Conservation (phyloP, 306 rosid genomes). For the Vigna unguiculata region DNA sequence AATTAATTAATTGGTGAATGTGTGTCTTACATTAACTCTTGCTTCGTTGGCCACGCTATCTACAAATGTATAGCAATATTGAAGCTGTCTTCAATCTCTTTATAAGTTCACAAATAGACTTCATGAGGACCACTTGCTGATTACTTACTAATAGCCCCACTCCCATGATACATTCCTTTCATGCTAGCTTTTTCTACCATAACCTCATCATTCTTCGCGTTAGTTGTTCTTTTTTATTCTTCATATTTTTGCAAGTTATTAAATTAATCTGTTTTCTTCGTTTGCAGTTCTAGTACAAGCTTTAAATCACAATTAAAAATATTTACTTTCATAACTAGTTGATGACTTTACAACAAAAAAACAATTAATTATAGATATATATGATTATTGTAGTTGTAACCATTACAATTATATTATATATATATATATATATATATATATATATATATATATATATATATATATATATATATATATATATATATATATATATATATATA, state of each 20-base stretch:
- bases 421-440: too few species aligned
- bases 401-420: too few species aligned
- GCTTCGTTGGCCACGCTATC: slow-evolving; percentile 56
- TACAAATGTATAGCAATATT: slow-evolving; percentile 6
- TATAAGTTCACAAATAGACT: background rate
- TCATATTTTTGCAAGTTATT: background rate
- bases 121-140: slow-evolving; percentile 58
- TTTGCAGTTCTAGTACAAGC: background rate
- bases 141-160: slow-evolving; percentile 39
- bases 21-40: slow-evolving; percentile 39
- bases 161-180: slow-evolving; percentile 55
- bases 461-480: too few species aligned
- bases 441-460: too few species aligned
- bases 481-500: too few species aligned
- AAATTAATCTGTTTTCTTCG: slow-evolving; percentile 25
- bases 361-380: too few species aligned
- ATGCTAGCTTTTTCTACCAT: slow-evolving; percentile 44
- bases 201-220: background rate
- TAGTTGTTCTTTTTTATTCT: slow-evolving; percentile 17
- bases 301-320: background rate
- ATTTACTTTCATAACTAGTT: background rate
- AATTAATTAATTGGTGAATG: background rate
- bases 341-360: too few species aligned
- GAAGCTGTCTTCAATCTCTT: slow-evolving; percentile 35
- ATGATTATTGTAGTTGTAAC: too few species aligned